Evolutionary conservation across 345 rosid species (phyloP).

Genomic region (Chamaenerion angustifolium): DNA sequence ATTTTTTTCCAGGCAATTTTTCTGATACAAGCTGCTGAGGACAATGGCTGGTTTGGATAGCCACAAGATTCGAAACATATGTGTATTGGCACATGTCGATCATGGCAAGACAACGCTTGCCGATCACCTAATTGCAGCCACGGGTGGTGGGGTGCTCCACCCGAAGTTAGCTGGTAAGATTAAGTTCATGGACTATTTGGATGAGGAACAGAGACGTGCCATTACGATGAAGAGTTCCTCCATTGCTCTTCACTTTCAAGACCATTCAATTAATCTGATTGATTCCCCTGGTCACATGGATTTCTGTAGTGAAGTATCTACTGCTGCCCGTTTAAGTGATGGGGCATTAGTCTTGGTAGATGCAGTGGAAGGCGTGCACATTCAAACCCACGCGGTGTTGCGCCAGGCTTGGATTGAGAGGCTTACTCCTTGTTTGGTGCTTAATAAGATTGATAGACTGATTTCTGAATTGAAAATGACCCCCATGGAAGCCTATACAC

Average conservation of each 20-base stretch:
- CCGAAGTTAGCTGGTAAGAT: constrained; percentile 77
- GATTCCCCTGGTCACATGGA: constrained; percentile 99
- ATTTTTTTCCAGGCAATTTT: neutral
- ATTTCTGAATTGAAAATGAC: constrained; percentile 71
- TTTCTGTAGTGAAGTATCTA: constrained; percentile 89
- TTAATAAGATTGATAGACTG: constrained; percentile 87
- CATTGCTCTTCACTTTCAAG: constrained; percentile 43
- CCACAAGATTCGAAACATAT: constrained; percentile 51
- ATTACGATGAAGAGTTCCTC: constrained; percentile 98
- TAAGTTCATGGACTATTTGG: constrained; percentile 82
- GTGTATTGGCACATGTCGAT: constrained; percentile 90
- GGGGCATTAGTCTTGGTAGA: constrained; percentile 87
- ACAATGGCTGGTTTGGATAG: constrained; percentile 36
- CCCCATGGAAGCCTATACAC: constrained; percentile 72
- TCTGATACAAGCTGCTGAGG: neutral
- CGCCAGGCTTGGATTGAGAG: constrained; percentile 90
- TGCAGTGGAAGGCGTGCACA: constrained; percentile 92
- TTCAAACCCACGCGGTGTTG: constrained; percentile 86
- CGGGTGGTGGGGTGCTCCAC: constrained; percentile 66
- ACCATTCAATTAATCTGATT: constrained; percentile 51
- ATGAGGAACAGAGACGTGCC: constrained; percentile 93
- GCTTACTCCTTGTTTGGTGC: constrained; percentile 84
- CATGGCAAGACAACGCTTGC: constrained; percentile 97
- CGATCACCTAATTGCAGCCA: constrained; percentile 74
- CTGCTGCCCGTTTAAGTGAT: constrained; percentile 82